Percentiles rank a stretch among this genome's conserved stretches.
These are phyloP conservation scores for Drechslerella dactyloides DNA, from an alignment of 2,329 filamentous ascomycete genomes.

Conservation along the genomic window DNA sequence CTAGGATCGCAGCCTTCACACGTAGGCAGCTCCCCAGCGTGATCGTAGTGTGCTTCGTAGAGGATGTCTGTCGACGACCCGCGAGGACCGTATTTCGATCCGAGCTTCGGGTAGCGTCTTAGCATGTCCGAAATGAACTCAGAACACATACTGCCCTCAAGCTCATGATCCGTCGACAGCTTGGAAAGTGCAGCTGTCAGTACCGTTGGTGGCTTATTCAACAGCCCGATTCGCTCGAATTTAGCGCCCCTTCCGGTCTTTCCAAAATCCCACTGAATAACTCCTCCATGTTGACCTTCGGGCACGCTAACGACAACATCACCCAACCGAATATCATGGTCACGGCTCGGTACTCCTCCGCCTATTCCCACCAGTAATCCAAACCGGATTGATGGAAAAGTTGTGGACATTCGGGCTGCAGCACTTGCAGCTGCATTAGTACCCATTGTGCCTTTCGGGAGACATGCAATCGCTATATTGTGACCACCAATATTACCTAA, in stretches of 20 bases:
- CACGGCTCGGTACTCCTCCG: conserved; percentile 2
- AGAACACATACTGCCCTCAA: conserved; percentile 2
- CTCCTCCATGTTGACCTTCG: neutral
- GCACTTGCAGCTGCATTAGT: conserved; percentile 13
- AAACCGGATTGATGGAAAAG: conserved; percentile 9
- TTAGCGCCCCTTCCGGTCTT: neutral
- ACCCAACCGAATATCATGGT: conserved; percentile 19
- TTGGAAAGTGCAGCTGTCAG: neutral
- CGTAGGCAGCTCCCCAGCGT: neutral
- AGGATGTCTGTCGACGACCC: no score
- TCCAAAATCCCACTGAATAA: conserved; percentile 21
- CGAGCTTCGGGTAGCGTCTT: neutral
- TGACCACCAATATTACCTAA: conserved; percentile 16
- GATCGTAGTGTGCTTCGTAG: no score
- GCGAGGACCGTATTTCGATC: no score
- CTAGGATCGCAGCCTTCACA: neutral
- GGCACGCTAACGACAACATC: conserved; percentile 24
- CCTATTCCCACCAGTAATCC: conserved; percentile 23
- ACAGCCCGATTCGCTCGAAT: neutral
- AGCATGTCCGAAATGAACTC: neutral
- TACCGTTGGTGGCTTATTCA: neutral
- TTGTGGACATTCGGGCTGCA: neutral
- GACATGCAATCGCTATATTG: conserved; percentile 25
- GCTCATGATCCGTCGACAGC: conserved; percentile 1
- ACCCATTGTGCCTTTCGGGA: conserved; percentile 11